Percentiles rank a stretch among this genome's conserved stretches.
Evolutionary conservation across 2,329 filamentous ascomycete species (phyloP).

Genomic region (Calonectria ilicicola): DNA sequence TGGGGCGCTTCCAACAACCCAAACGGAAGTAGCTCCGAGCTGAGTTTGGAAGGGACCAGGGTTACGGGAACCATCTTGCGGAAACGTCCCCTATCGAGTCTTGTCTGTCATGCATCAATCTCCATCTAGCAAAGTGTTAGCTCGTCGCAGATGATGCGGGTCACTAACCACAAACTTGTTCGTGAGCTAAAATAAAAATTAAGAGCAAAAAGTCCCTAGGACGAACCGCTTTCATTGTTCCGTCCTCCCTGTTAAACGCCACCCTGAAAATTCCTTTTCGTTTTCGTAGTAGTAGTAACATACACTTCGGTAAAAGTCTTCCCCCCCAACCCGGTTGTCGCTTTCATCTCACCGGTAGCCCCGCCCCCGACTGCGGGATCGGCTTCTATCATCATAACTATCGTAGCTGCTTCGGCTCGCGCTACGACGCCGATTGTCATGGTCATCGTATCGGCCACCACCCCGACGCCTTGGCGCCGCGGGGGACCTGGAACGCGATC

Average conservation of each 20-base stretch:
- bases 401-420: slow-evolving; percentile 62
- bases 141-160: slow-evolving; percentile 32
- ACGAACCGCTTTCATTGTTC: slow-evolving; percentile 11
- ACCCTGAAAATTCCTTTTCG: slow-evolving; percentile 26
- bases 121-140: slow-evolving; percentile 39
- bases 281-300: slow-evolving; percentile 18
- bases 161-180: slow-evolving; percentile 38
- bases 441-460: slow-evolving; percentile 47
- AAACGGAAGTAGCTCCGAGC: slow-evolving; percentile 29
- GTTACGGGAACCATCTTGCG: slow-evolving; percentile 22
- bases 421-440: slow-evolving; percentile 56
- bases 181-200: slow-evolving; percentile 34
- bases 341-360: slow-evolving; percentile 45
- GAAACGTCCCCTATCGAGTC: slow-evolving; percentile 24
- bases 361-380: slow-evolving; percentile 54
- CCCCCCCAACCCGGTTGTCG: background rate
- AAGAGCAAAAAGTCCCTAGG: slow-evolving; percentile 22
- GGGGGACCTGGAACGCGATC: slow-evolving; percentile 61
- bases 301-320: background rate
- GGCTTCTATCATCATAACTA: slow-evolving; percentile 54
- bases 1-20: slow-evolving; percentile 20
- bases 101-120: slow-evolving; percentile 27
- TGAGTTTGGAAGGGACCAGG: slow-evolving; percentile 27
- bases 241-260: slow-evolving; percentile 34
- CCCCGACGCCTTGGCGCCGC: slow-evolving; percentile 47